Base-by-base conservation (phyloP, 352 stramenopile species). In the Phytophthora fragariae region DNA sequence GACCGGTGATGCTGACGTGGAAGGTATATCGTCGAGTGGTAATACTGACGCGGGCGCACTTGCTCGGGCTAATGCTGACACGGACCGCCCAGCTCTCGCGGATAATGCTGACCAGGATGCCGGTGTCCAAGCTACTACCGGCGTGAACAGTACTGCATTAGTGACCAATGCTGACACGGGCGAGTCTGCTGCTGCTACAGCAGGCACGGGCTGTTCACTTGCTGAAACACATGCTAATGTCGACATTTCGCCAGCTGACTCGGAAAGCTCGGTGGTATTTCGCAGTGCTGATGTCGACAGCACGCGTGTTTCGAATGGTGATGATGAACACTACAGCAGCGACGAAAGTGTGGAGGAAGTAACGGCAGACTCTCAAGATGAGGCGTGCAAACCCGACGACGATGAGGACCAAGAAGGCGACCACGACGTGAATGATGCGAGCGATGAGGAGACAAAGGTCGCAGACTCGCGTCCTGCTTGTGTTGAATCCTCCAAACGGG, bases 1-100 rank as follows among this genome's bases (percentile, higher is more conserved):
- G 12, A n/a, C 14, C 39, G 35, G 17, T 35, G 46, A 52, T 62
- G 56, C 56, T 62, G n/a, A n/a, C n/a, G n/a, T n/a, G n/a, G n/a
- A n/a, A n/a, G n/a, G n/a, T n/a, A n/a, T n/a, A n/a, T n/a, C n/a
- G n/a, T n/a, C n/a, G n/a, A n/a, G n/a, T n/a, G n/a, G n/a, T n/a
- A n/a, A n/a, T n/a, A n/a, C n/a, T n/a, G n/a, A n/a, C n/a, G n/a
- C n/a, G n/a, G n/a, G n/a, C n/a, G n/a, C n/a, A n/a, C n/a, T n/a
- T n/a, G n/a, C n/a, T n/a, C n/a, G n/a, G n/a, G n/a, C n/a, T n/a
- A n/a, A n/a, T n/a, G n/a, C n/a, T n/a, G n/a, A n/a, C n/a, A n/a
- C n/a, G n/a, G n/a, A n/a, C n/a, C n/a, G n/a, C n/a, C n/a, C n/a
- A n/a, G n/a, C n/a, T 14, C 8, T 14, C 4, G 35, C 1, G 11